Conservation (phyloP, 1,139 yeast species). For the Torulaspora pretoriensis region DNA sequence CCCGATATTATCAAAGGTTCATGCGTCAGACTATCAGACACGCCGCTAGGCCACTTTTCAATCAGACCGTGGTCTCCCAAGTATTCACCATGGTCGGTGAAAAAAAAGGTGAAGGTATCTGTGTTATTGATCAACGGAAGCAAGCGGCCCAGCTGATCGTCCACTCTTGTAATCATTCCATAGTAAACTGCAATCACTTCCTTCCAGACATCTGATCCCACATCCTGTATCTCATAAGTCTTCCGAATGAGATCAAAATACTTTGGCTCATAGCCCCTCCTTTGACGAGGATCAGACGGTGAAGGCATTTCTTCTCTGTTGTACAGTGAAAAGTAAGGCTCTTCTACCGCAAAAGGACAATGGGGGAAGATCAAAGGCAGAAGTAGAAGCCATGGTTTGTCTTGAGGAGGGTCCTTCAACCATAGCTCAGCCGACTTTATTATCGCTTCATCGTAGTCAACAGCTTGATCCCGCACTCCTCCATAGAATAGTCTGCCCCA, state of each 20-base stretch:
- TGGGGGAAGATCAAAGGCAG: constrained; percentile 23
- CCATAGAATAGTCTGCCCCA: constrained; percentile 20
- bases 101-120: constrained; percentile 15
- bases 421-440: constrained; percentile 21
- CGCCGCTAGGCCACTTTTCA: constrained; percentile 25
- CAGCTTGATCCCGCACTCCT: constrained; percentile 13
- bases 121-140: constrained; percentile 7
- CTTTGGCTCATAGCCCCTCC: constrained; percentile 7
- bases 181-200: constrained; percentile 21
- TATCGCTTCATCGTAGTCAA: constrained; percentile 23
- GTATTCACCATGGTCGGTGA: constrained; percentile 25
- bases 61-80: constrained; percentile 21
- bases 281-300: constrained; percentile 6
- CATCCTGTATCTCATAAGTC: constrained; percentile 14
- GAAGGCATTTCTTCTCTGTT: constrained; percentile 15
- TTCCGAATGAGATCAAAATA: constrained; percentile 3
- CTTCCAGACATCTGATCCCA: constrained; percentile 15
- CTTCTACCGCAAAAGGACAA: constrained; percentile 23
- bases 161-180: constrained; percentile 23
- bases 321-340: constrained; percentile 23
- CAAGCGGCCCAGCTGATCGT: constrained; percentile 19
- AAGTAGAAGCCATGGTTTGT: constrained; percentile 21
- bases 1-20: constrained; percentile 15
- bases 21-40: constrained; percentile 18
- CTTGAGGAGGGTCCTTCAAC: constrained; percentile 15